Base-by-base conservation (phyloP, 805 yeast species). In the Candida wancherniae region DNA sequence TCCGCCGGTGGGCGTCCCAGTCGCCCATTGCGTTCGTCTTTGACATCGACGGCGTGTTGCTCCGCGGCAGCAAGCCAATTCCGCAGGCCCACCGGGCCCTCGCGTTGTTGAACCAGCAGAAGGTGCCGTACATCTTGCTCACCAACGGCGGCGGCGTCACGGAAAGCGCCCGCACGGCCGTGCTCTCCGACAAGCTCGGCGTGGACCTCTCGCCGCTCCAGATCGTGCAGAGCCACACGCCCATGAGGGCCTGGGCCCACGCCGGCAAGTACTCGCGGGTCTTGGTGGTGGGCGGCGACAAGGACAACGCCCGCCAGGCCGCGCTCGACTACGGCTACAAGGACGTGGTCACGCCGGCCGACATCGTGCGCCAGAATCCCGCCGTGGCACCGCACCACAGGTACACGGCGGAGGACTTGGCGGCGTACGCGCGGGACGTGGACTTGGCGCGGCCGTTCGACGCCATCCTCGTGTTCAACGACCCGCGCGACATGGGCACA, bases 101-200 rank as follows among this genome's bases (percentile, higher is more conserved):
- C 18, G 52, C 63, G 27, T 51, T 73, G 11, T 61, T 88, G 26
- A 62, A 78, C 25, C 40, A 66, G 6, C 50, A 68, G 14, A 66
- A 69, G 12, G 63, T 86, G 5, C 95, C 97, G 1, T 88, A 76
- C 60, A 75, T 86, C n/a, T 51, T 88, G 24, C 65, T 88, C 51
- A 87, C 96, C 6, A 87, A 88, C 53, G 96, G 97, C 12, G 96
- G 96, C 5, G 96, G 97, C 2, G 69, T 69, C 19, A 57, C 72
- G 9, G 97, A 87, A 48, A 38, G 48, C 4, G 69, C 65, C n/a
- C 63, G 95, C 25, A 75, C 77, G 2, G 61, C 63, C 2, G 70
- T 67, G 19, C 53, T 84, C 3, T 67, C 76, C 2, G 47, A 60
- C 6, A 56, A 57, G 20, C 55, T 82, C 31, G 67, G 60, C 6